phyloP scores from a whole-genome alignment of 352 stramenopile genomes.

The Pythium graminicola region DNA sequence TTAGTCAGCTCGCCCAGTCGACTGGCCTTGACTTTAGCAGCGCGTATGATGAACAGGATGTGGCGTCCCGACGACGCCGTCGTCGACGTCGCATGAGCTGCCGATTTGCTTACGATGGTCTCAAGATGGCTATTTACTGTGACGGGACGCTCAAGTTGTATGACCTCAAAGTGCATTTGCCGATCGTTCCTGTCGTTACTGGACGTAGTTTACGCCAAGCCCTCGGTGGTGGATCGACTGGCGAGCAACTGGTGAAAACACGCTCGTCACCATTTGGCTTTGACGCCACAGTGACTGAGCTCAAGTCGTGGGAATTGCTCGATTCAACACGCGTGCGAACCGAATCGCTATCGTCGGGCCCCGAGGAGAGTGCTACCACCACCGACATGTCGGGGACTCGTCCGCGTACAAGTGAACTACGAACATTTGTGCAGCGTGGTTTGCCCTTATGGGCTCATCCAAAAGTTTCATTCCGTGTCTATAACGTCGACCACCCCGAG shows the following conservation, averaged over 20 bases:
- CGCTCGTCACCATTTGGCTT: constrained; percentile 57
- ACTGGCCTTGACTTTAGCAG: constrained; percentile 39
- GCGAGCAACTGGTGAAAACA: constrained; percentile 38
- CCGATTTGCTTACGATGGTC: constrained; percentile 54
- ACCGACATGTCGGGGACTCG: neutral
- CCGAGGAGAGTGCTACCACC: neutral
- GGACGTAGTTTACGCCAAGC: constrained; percentile 3
- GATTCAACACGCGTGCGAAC: constrained; percentile 13
- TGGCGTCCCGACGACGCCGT: constrained; percentile 39
- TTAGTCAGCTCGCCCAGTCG: constrained; percentile 61
- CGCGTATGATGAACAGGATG: constrained; percentile 36
- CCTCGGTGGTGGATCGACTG: neutral
- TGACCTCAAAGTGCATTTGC: constrained; percentile 31
- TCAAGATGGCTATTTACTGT: constrained; percentile 61
- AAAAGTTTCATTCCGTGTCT: constrained; percentile 61
- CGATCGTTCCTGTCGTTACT: constrained; percentile 1
- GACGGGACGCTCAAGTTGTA: constrained; percentile 62
- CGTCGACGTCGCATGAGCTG: constrained; percentile 53
- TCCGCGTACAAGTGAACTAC: constrained; percentile 35
- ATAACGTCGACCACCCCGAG: constrained; percentile 40
- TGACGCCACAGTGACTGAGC: constrained; percentile 47
- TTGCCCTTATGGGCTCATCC: constrained; percentile 72
- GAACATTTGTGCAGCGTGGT: constrained; percentile 53
- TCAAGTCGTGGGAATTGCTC: constrained; percentile 59
- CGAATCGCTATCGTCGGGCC: constrained; percentile 12